Evolutionary conservation across 495 filamentous ascomycete genomes (phyloP).

Genomic region (Beverwykella pulmonaria): DNA sequence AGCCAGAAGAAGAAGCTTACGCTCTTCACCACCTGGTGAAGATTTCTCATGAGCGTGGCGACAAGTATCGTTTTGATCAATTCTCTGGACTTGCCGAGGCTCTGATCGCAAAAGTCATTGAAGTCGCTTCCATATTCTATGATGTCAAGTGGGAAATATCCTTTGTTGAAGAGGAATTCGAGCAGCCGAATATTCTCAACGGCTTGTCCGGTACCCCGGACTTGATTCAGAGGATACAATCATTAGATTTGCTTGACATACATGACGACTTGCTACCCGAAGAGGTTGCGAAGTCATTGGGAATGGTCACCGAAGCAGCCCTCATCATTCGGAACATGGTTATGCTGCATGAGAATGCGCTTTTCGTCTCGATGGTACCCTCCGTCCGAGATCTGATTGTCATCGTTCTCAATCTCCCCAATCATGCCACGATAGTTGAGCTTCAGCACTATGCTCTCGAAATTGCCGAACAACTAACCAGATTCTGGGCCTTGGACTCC

Average conservation of each 20-base stretch:
- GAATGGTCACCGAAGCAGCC: slow-evolving; percentile 81
- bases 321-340: slow-evolving; percentile 92
- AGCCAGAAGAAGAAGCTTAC: slow-evolving; percentile 81
- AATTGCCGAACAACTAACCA: slow-evolving; percentile 87
- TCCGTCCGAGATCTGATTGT: slow-evolving; percentile 78
- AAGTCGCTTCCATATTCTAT: slow-evolving; percentile 74
- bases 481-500: slow-evolving; percentile 69
- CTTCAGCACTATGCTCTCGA: slow-evolving; percentile 90
- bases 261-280: slow-evolving; percentile 75
- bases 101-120: slow-evolving; percentile 78
- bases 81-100: slow-evolving; percentile 90
- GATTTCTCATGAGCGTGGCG: slow-evolving; percentile 89
- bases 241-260: slow-evolving; percentile 55
- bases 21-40: slow-evolving; percentile 91
- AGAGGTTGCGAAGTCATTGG: slow-evolving; percentile 66
- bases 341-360: slow-evolving; percentile 83
- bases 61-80: slow-evolving; percentile 91
- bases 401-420: slow-evolving; percentile 77
- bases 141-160: slow-evolving; percentile 78
- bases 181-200: slow-evolving; percentile 60
- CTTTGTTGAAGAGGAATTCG: slow-evolving; percentile 62
- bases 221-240: slow-evolving; percentile 67
- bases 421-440: slow-evolving; percentile 73
- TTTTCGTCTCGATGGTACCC: slow-evolving; percentile 71
- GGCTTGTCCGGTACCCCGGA: slow-evolving; percentile 76